Evolutionary conservation across 2,329 filamentous ascomycete species (phyloP).

Genomic region (Penicillium occitanis): DNA sequence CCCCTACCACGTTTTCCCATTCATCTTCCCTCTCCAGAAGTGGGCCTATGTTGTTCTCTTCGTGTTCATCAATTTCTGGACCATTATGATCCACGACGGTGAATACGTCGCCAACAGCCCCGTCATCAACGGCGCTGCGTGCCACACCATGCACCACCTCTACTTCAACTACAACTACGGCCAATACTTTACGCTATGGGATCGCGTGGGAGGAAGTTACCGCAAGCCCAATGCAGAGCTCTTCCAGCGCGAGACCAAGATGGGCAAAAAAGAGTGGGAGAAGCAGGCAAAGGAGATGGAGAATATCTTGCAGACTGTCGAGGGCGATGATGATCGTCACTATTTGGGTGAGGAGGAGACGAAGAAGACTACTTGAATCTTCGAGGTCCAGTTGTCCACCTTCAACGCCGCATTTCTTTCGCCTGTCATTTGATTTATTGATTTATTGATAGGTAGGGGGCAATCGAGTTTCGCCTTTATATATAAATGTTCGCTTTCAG

Average conservation of each 20-base stretch:
- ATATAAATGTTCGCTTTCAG: not conserved
- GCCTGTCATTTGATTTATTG: not conserved
- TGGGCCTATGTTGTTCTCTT: conserved; percentile 83
- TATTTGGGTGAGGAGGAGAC: conserved; percentile 37
- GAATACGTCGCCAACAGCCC: conserved; percentile 90
- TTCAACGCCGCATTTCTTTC: not conserved
- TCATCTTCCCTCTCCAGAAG: conserved; percentile 91
- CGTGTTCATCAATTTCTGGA: conserved; percentile 94
- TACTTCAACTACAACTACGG: conserved; percentile 92
- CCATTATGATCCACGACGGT: conserved; percentile 91
- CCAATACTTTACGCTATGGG: conserved; percentile 91
- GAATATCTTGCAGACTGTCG: conserved; percentile 70
- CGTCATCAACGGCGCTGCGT: conserved; percentile 91
- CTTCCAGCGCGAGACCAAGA: conserved; percentile 81
- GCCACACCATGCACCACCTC: conserved; percentile 87
- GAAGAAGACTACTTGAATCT: conserved; percentile 33
- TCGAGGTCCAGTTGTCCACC: not conserved
- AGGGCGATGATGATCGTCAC: conserved; percentile 54
- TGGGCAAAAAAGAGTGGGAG: conserved; percentile 76
- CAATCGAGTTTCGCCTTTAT: not conserved
- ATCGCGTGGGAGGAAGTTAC: conserved; percentile 83
- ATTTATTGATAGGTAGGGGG: not conserved
- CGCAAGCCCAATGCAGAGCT: conserved; percentile 80
- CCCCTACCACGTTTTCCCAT: conserved; percentile 91
- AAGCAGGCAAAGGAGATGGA: conserved; percentile 76